Percentiles rank a stretch among this genome's conserved stretches.
These are phyloP conservation scores for Rosa rugosa DNA, from an alignment of 306 rosid species.

Conservation along the genomic window DNA sequence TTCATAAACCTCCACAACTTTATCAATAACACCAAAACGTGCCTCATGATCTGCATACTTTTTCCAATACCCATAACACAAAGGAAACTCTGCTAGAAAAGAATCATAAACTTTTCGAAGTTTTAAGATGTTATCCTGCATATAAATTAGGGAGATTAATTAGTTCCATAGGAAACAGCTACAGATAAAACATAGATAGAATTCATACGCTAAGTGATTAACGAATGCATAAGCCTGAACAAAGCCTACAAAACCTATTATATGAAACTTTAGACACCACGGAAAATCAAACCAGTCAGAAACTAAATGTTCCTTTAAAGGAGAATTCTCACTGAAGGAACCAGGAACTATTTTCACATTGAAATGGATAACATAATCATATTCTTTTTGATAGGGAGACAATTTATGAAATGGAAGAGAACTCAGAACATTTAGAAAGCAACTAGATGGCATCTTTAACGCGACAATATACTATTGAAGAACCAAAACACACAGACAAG, in stretches of 20 bases:
- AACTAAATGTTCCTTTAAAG: background rate
- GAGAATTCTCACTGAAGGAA: background rate
- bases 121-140: conserved; percentile 83
- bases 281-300: background rate
- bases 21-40: conserved; percentile 73
- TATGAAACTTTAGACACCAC: background rate
- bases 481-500: background rate
- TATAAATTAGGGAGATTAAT: conserved; percentile 16
- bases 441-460: background rate
- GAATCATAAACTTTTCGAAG: conserved; percentile 89
- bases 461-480: background rate
- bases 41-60: conserved; percentile 99
- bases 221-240: background rate
- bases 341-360: background rate
- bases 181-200: background rate
- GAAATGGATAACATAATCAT: background rate
- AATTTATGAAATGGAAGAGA: background rate
- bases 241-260: background rate
- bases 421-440: too few relatives aligned
- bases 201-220: background rate
- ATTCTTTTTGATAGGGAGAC: background rate
- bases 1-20: conserved; percentile 96
- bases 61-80: conserved; percentile 99
- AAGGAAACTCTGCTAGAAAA: conserved; percentile 88
- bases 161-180: conserved; percentile 13